Evolutionary conservation across 1,284 basidiomycete genomes (phyloP), one percentile per base, ranked within the genome.

Genomic region (Rhizopogon parksii): DNA sequence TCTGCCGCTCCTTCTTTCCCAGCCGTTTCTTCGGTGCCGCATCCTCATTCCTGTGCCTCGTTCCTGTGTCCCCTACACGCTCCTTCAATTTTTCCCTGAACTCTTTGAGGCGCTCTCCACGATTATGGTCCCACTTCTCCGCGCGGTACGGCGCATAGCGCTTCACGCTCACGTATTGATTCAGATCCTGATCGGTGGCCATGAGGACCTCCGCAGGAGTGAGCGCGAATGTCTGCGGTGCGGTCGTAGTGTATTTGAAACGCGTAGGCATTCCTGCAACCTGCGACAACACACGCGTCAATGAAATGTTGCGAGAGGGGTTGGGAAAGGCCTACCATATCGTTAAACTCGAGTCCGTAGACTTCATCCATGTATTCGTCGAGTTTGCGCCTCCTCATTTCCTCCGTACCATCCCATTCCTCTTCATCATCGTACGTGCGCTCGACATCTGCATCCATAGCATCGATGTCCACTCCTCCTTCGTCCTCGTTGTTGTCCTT

Each of bases 101-200:
- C 52, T 95, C 90, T 60, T 80, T 76, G 47, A 98, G 73, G 55
- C 84, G 79, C 51, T 87, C 80, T 24, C 73, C 72, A 4, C 88
- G 76, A n/a, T 69, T 79, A 53, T 70, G 68, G 61, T 81, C 89
- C 87, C 78, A 91, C 55, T 54, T 75, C 72, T 56, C 55, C 2
- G 52, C 37, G 21, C 89, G 82, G 68, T 97, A 98, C 2, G 95
- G 93, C 19, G 95, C 95, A 54, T 93, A 77, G 64, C 89, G 88
- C 72, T 91, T 95, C 59, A 99, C 72, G 34, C 87, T 81, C 63
- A 96, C 82, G 62, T 92, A 91, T 52, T 88, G 78, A 71, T 99
- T 99, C 46, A 99, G 79, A 64, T 99, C 95, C 45, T 83, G 78
- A 68, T 99, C 95, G 14, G 88, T 92, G 3, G 96, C 94, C 59